Evolutionary conservation across 2,329 filamentous ascomycete genomes (phyloP).

Genomic region (Cercospora berteroae): DNA sequence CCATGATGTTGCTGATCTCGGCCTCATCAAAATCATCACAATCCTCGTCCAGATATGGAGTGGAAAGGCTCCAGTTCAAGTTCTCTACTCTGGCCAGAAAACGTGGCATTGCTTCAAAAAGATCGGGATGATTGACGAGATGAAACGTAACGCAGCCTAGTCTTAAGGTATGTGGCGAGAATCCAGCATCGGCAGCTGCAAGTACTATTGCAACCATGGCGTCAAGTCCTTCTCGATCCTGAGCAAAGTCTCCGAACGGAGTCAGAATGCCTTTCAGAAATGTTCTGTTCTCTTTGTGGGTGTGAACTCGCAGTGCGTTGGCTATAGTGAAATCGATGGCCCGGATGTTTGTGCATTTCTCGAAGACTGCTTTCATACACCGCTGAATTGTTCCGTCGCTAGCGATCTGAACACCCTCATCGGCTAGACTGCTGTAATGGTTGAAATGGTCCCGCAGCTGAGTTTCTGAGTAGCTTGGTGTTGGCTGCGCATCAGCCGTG

Average conservation of each 20-base stretch:
- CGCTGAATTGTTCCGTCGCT: not conserved
- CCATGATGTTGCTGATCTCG: not conserved
- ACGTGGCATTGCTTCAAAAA: not conserved
- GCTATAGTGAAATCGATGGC: not conserved
- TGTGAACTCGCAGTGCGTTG: not conserved
- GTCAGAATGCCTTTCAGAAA: not conserved
- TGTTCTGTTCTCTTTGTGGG: not conserved
- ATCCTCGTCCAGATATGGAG: not conserved
- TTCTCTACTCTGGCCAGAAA: not conserved
- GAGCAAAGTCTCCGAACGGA: not conserved
- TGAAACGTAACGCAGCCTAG: not conserved
- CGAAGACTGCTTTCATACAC: not conserved
- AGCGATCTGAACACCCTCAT: not conserved
- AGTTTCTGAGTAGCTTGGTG: not conserved
- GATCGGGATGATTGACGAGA: not conserved
- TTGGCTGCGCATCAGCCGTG: not conserved
- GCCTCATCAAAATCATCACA: not conserved
- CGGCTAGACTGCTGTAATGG: not conserved
- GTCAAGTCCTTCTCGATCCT: not conserved
- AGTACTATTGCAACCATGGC: not conserved
- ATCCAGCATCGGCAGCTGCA: not conserved
- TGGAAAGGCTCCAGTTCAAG: not conserved
- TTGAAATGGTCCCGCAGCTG: not conserved
- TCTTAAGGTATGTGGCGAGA: not conserved
- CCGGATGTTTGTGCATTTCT: not conserved